Conservation (phyloP, 352 stramenopile genomes). For the Thraustochytrium sp. region DNA sequence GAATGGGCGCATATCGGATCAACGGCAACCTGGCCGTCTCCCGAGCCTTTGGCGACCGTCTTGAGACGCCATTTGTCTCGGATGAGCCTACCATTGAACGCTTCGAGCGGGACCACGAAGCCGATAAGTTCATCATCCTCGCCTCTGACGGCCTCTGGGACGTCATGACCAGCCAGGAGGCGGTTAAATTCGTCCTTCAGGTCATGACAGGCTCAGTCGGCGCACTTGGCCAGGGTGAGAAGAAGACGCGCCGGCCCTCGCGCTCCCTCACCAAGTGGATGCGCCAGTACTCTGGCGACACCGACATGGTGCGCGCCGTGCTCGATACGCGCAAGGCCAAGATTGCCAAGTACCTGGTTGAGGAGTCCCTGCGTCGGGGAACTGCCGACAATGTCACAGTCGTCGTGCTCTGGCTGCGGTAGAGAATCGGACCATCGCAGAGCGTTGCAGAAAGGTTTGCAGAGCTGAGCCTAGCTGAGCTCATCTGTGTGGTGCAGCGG, state of each 20-base stretch:
- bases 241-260: conserved; percentile 65
- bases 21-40: conserved; percentile 84
- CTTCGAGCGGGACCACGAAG: conserved; percentile 50
- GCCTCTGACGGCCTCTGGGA: conserved; percentile 87
- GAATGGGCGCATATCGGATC: conserved; percentile 79
- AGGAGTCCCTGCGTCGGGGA: conserved; percentile 77
- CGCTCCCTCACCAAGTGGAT: conserved; percentile 71
- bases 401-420: conserved; percentile 72
- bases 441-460: too few species aligned
- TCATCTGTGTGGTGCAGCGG: too few species aligned
- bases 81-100: conserved; percentile 45
- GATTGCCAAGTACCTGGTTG: conserved; percentile 81
- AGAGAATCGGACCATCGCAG: too few species aligned
- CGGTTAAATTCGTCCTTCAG: conserved; percentile 80
- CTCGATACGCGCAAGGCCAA: conserved; percentile 73
- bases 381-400: conserved; percentile 84
- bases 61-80: conserved; percentile 72
- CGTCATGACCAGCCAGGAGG: conserved; percentile 81
- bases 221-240: conserved; percentile 58
- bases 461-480: too few species aligned
- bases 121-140: conserved; percentile 84
- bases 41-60: conserved; percentile 77
- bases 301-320: conserved; percentile 78
- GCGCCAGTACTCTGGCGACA: conserved; percentile 76
- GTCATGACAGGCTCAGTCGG: conserved; percentile 73